Conservation (phyloP, 352 stramenopile species). For the Phytophthora syringae region DNA sequence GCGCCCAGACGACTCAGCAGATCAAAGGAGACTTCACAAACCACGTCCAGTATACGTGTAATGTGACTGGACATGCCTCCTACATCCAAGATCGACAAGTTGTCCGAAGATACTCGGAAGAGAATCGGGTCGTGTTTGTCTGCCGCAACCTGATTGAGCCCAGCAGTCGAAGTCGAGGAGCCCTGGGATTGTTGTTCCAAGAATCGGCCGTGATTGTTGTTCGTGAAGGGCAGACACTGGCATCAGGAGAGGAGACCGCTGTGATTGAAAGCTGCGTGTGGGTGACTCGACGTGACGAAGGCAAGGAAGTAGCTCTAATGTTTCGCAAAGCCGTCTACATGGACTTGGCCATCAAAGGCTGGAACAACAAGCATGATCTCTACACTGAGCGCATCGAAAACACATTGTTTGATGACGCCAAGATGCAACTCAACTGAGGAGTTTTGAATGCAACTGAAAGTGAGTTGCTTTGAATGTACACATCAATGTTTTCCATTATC, state of each 20-base stretch:
- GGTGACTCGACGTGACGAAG: constrained; percentile 20
- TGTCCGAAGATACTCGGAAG: constrained; percentile 17
- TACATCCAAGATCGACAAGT: constrained; percentile 18
- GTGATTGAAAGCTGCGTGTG: constrained; percentile 20
- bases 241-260: constrained; percentile 13
- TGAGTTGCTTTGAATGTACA: too few species aligned
- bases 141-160: constrained; percentile 4
- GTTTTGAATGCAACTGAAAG: too few species aligned
- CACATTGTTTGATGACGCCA: constrained; percentile 24
- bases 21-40: constrained; percentile 2
- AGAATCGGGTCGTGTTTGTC: constrained; percentile 18
- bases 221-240: neutral
- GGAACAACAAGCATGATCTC: constrained; percentile 14
- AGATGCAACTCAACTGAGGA: neutral
- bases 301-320: constrained; percentile 3
- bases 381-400: constrained; percentile 24
- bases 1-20: constrained; percentile 2
- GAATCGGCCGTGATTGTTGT: constrained; percentile 22
- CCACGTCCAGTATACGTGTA: constrained; percentile 21
- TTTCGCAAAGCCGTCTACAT: constrained; percentile 10
- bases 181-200: constrained; percentile 22
- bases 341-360: constrained; percentile 19
- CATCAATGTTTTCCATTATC: too few species aligned
- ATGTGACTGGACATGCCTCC: neutral
- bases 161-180: constrained; percentile 6